Conservation (phyloP, 1,139 yeast genomes). For the Geotrichum reessii region DNA sequence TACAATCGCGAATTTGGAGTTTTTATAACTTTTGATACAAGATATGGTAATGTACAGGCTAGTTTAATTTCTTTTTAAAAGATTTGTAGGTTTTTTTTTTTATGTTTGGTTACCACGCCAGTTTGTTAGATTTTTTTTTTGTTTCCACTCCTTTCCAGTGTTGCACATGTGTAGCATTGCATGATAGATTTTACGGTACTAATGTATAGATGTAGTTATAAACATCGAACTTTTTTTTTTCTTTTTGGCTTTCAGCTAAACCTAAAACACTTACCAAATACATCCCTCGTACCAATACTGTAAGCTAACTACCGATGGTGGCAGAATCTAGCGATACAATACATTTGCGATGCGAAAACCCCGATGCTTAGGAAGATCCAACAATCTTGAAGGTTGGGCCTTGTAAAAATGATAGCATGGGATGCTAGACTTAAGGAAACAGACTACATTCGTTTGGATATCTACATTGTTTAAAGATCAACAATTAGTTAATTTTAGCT, state of each 20-base stretch:
- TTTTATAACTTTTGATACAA: no score
- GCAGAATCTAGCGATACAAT: background rate
- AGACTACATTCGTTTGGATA: background rate
- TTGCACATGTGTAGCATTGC: background rate
- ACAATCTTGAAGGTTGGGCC: background rate
- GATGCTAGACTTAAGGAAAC: background rate
- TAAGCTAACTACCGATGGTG: background rate
- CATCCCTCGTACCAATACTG: background rate
- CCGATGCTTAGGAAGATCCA: background rate
- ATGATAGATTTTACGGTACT: background rate
- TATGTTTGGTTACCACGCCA: no score
- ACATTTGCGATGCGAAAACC: background rate
- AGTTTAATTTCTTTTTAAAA: no score
- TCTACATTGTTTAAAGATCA: no score
- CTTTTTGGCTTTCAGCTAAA: background rate
- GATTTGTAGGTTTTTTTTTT: no score
- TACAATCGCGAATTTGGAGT: no score
- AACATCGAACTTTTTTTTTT: background rate
- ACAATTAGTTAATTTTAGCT: no score
- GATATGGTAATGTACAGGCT: no score
- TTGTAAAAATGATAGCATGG: background rate
- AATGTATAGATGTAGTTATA: background rate
- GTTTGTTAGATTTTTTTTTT: background rate
- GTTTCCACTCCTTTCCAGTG: background rate
- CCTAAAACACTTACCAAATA: background rate